Percentiles rank a stretch among this genome's conserved stretches.
These are phyloP conservation scores for Talaromyces liani DNA, from an alignment of 495 filamentous ascomycete species.

Conservation along the genomic window DNA sequence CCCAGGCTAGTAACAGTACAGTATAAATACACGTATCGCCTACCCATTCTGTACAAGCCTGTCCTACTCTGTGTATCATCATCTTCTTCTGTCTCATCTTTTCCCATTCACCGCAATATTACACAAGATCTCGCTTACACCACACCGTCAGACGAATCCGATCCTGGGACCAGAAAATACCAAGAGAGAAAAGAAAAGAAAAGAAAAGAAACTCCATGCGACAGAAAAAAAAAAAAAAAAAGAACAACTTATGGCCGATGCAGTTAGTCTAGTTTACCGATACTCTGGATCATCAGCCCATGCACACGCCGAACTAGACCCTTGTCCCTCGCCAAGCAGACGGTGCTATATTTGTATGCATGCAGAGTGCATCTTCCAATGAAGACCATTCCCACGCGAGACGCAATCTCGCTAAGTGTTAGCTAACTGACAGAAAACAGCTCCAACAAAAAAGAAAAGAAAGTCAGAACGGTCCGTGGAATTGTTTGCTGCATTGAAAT, in stretches of 20 bases:
- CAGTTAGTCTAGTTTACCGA: not conserved
- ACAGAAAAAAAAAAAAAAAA: not conserved
- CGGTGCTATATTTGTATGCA: not conserved
- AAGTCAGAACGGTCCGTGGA: not conserved
- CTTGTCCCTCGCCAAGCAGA: not conserved
- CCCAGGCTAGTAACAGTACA: not conserved
- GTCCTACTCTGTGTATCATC: not conserved
- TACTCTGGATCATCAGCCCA: slow-evolving; percentile 1
- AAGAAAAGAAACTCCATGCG: not conserved
- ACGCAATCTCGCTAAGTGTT: not conserved
- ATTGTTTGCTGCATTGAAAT: not conserved
- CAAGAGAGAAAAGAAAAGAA: not conserved
- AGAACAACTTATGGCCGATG: not conserved
- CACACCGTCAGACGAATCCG: not conserved
- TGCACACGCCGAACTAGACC: not conserved
- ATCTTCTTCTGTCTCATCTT: not conserved
- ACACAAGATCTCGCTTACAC: slow-evolving; percentile 3
- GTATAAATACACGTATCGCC: not conserved
- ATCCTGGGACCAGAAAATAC: not conserved
- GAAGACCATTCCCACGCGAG: not conserved
- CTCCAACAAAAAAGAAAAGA: not conserved
- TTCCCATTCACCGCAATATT: not conserved
- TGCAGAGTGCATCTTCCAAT: slow-evolving; percentile 1
- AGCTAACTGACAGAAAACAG: too few relatives aligned
- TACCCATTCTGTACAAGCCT: not conserved